Base-by-base conservation (phyloP, 2,329 filamentous ascomycete species). In the Penicillium nordicum region DNA sequence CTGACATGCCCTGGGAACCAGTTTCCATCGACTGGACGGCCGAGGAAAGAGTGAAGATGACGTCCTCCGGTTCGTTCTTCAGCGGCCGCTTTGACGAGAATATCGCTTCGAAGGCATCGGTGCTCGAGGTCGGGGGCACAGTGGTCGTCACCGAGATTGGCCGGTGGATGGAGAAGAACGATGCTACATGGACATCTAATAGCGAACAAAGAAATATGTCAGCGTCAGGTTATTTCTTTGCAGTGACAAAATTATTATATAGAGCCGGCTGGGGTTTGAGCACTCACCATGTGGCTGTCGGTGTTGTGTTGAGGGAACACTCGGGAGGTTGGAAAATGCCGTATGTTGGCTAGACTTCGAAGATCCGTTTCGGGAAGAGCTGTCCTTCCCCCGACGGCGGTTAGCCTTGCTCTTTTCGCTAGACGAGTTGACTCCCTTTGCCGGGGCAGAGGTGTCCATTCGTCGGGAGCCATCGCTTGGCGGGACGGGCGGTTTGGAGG, bases 91-190 rank as follows among this genome's bases (percentile, higher is more conserved):
- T 78, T 79, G 82, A 55, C 78, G 86, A 80, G 74, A 97, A 97
- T 69, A 99, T 92, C 69, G 88, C 82, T 60, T 90, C 87, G 74
- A 97, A 97, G 48, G 87, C 82, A 70, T 89, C 88, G 60, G 88
- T 81, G 50, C 84, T 86, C 44, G 92, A 83, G 21, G 82, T 79
- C 66, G 84, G 86, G 54, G 89, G 94, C 69, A 96, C 87, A 64
- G 88, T 87, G 66, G 88, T 87, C 48, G 88, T 92, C 63, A 97
- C 85, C 53, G 91, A 96, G 69, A 99, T 93, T 44, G 94, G 94
- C 59, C 94, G 87, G 77, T 99, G 91, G 63, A 96, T 88, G 61
- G 92, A 95, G 80, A 97, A 97, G 82, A 99, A 97, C 58, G 88
- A 88, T 8, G 93, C 94, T 44, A 96, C 81, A 61, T 89, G 88